A percentile compares a stretch with the other conserved stretches of the same genome.
phyloP scores from a whole-genome alignment of 2,329 filamentous ascomycete genomes.

The Pyrenochaeta sp. region DNA sequence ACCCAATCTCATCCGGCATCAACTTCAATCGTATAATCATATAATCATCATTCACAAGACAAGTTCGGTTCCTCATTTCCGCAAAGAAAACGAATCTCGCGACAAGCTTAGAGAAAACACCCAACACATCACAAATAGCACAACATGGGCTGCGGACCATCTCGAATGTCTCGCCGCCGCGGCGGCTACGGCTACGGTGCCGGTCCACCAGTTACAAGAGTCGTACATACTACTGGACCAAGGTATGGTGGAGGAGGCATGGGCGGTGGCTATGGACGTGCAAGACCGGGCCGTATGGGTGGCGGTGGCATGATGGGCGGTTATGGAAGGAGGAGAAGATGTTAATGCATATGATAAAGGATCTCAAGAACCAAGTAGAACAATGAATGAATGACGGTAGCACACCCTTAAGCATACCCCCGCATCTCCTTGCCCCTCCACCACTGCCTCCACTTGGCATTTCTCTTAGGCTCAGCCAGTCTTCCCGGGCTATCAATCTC shows the following conservation, averaged over 20 bases:
- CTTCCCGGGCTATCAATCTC: conserved; percentile 5
- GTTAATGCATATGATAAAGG: background rate
- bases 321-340: conserved; percentile 10
- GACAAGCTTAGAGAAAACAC: too few relatives aligned
- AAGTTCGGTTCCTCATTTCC: too few relatives aligned
- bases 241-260: background rate
- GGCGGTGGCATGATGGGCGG: conserved; percentile 3
- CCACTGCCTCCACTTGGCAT: conserved; percentile 13
- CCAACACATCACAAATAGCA: background rate
- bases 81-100: too few relatives aligned
- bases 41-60: too few relatives aligned
- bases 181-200: conserved; percentile 2
- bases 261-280: background rate
- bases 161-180: conserved; percentile 18
- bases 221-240: conserved; percentile 10
- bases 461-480: conserved; percentile 1
- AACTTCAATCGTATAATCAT: too few relatives aligned
- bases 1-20: too few relatives aligned
- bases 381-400: too few relatives aligned
- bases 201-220: conserved; percentile 1
- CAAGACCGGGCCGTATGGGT: conserved; percentile 2
- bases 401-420: conserved; percentile 1
- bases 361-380: too few relatives aligned
- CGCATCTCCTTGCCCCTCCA: conserved; percentile 3
- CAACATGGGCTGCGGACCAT: conserved; percentile 28